A percentile compares a stretch with the other conserved stretches of the same genome.
Conservation (phyloP, 2,329 filamentous ascomycete species). For the Phyllosticta citrichinensis region DNA sequence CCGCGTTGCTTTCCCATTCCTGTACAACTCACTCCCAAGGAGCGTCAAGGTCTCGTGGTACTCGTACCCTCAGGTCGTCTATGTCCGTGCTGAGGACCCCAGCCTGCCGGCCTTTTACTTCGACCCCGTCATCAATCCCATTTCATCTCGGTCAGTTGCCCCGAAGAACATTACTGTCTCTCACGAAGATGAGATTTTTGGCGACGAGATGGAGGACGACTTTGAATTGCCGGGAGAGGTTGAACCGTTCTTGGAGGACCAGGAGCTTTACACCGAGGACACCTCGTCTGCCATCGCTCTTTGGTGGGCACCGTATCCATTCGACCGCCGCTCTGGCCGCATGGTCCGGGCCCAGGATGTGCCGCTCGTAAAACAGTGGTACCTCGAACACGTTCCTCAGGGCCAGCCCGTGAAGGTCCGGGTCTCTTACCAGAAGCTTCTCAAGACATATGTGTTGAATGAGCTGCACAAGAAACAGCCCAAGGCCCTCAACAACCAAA, state of each 20-base stretch:
- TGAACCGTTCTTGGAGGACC: constrained; percentile 81
- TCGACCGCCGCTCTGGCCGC: constrained; percentile 82
- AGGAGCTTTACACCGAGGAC: constrained; percentile 80
- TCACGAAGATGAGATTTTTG: constrained; percentile 91
- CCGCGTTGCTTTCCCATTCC: constrained; percentile 82
- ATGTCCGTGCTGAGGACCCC: constrained; percentile 76
- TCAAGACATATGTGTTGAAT: constrained; percentile 94
- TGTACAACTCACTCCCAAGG: constrained; percentile 92
- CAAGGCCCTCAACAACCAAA: constrained; percentile 92
- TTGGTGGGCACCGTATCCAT: constrained; percentile 98
- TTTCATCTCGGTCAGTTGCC: constrained; percentile 86
- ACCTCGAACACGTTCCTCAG: constrained; percentile 86
- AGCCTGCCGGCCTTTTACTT: constrained; percentile 95
- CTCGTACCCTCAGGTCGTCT: constrained; percentile 86
- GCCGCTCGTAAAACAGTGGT: constrained; percentile 95
- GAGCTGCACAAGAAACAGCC: constrained; percentile 93
- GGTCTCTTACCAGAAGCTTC: constrained; percentile 94
- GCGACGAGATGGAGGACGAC: constrained; percentile 71
- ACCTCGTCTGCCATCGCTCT: constrained; percentile 85
- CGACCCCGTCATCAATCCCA: constrained; percentile 94
- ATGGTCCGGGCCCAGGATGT: constrained; percentile 98
- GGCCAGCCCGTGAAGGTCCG: constrained; percentile 92
- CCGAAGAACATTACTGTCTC: constrained; percentile 88
- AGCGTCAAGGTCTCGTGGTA: constrained; percentile 93
- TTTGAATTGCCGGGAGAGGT: constrained; percentile 73